These are phyloP conservation scores for Penicillium sp. DNA, from an alignment of 2,329 filamentous ascomycete species.

Conservation along the genomic window DNA sequence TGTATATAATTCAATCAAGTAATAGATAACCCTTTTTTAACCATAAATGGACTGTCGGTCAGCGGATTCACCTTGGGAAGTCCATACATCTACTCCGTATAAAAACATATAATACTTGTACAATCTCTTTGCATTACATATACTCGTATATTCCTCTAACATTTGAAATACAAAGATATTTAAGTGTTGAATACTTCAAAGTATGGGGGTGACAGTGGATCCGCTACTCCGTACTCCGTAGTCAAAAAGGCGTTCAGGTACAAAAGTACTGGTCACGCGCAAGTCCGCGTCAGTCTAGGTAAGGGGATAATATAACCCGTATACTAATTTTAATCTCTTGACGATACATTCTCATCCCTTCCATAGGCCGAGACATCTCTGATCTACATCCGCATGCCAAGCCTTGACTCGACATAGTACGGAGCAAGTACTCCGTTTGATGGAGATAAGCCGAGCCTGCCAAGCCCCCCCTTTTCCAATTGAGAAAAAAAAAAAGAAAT, in stretches of 20 bases:
- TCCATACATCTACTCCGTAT: no score
- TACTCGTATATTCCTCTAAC: not conserved
- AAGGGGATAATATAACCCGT: not conserved
- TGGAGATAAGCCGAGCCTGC: not conserved
- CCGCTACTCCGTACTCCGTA: not conserved
- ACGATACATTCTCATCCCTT: no score
- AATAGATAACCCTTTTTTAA: not conserved
- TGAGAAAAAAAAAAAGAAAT: not conserved
- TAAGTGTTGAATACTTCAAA: no score
- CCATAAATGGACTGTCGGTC: slow-evolving; percentile 18
- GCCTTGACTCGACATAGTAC: not conserved
- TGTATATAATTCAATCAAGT: not conserved
- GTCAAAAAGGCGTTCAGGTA: no score
- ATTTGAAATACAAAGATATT: no score
- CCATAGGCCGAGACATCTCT: not conserved
- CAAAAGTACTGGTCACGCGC: slow-evolving; percentile 18
- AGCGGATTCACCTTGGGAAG: slow-evolving; percentile 3
- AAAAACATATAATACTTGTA: no score
- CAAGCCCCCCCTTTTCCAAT: not conserved
- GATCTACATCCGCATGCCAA: slow-evolving; percentile 16
- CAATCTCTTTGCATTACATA: not conserved
- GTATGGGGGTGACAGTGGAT: not conserved
- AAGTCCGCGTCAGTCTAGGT: slow-evolving; percentile 9
- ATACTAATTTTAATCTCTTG: no score
- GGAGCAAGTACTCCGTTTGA: not conserved